Evolutionary conservation across 2,329 filamentous ascomycete species (phyloP).

Genomic region (Penicillium sumatraense): DNA sequence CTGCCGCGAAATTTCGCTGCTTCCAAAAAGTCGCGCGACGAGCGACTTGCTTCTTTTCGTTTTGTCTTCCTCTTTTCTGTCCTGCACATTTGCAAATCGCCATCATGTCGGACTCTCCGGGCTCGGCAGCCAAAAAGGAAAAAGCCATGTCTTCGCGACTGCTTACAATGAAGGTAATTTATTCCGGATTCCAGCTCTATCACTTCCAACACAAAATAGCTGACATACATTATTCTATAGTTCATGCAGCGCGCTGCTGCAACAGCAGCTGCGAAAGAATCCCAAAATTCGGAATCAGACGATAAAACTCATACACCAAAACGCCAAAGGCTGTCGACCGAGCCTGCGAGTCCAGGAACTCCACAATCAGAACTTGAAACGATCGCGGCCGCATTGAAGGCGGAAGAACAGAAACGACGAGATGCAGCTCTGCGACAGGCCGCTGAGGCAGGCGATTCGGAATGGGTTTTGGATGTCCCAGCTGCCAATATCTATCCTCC

Average conservation of each 20-base stretch:
- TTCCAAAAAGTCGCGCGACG: background rate
- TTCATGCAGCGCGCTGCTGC: slow-evolving; percentile 92
- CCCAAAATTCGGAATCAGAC: slow-evolving; percentile 54
- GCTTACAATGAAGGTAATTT: slow-evolving; percentile 83
- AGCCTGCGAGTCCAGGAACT: slow-evolving; percentile 23
- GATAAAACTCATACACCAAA: slow-evolving; percentile 44
- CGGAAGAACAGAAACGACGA: slow-evolving; percentile 46
- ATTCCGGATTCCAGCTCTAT: background rate
- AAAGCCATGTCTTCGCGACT: slow-evolving; percentile 85
- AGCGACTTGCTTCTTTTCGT: no score
- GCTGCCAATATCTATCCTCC: slow-evolving; percentile 20
- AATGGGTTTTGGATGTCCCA: slow-evolving; percentile 48
- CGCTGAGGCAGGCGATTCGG: slow-evolving; percentile 48
- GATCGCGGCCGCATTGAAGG: slow-evolving; percentile 46
- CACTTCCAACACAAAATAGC: background rate
- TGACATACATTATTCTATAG: slow-evolving; percentile 38
- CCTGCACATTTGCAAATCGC: background rate
- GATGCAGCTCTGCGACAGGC: slow-evolving; percentile 46
- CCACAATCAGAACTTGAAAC: slow-evolving; percentile 43
- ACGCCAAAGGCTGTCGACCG: slow-evolving; percentile 38
- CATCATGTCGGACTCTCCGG: slow-evolving; percentile 41
- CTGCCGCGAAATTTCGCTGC: slow-evolving; percentile 21
- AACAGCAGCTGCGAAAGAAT: slow-evolving; percentile 51
- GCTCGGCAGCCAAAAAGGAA: slow-evolving; percentile 60
- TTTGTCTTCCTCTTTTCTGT: background rate